Evolutionary conservation across 306 rosid species (phyloP), one percentile per base, ranked within the genome.

Genomic region (Medicago ruthenica): DNA sequence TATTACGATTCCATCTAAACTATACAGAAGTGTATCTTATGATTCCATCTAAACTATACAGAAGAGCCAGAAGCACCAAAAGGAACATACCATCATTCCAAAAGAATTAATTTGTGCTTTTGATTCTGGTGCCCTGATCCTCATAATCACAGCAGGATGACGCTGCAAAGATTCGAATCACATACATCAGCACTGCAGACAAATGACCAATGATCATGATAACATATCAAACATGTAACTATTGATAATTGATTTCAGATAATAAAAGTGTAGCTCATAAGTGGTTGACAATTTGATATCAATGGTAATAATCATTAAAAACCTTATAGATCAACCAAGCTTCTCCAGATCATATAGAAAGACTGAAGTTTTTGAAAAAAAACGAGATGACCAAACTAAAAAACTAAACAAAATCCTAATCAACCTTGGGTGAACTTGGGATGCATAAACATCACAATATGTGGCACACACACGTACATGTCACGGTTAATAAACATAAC

Each of bases 141-240:
- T 87, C 98, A 93, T 93, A 63, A 90, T 88, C 71, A 93, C 98
- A 24, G 98, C 96, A 51, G 97, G 97, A 87, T 91, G 92, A 70
- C 98, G 96, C 98, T 93, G 91, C 76, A 85, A 60, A 85, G 41
- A 57, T 34, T 64, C 48, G 45, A 48, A 84, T 18, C 18, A 48
- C 9, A 76, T 59, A 80, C 39, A 54, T 79, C 24, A 74, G 70
- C 22, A 48, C 18, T 34, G 15, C 34, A 70, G 40, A 72, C 20
- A 73, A 57, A 66, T 57, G 24, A 57, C 65, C 57, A 45, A 80
- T 42, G 12, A 57, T 76, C 24, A 67, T 67, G n/a, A 67, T 6
- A 8, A 47, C 9, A 59, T 67, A 31, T 42, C 68, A 15, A 58
- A 21, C 63, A 45, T 40, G 50, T 27, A 47, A 21, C 45, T 20